A percentile compares a stretch with the other conserved stretches of the same genome.
These are phyloP conservation scores for Pichia cactophila DNA, from an alignment of 1,139 yeast species.

Conservation along the genomic window DNA sequence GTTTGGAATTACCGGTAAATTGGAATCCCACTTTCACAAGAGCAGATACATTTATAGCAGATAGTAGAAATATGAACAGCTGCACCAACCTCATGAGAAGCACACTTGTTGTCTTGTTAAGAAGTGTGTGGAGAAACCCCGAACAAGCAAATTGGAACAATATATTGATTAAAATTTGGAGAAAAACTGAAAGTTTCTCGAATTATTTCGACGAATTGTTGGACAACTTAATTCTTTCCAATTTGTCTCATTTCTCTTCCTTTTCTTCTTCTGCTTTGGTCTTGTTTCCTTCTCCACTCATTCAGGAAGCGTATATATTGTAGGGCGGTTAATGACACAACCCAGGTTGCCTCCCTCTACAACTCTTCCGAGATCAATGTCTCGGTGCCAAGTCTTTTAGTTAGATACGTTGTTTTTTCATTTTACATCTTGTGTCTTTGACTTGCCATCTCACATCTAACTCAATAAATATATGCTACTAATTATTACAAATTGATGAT, in stretches of 20 bases:
- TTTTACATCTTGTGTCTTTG: background rate
- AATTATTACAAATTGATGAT: background rate
- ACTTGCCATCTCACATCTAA: background rate
- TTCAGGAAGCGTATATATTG: constrained; percentile 30
- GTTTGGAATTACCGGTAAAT: background rate
- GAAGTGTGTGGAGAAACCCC: background rate
- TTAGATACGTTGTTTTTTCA: background rate
- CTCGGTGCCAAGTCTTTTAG: background rate
- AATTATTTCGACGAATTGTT: no score
- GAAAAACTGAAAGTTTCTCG: background rate
- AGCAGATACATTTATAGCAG: background rate
- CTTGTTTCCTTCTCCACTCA: constrained; percentile 25
- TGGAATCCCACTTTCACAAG: background rate
- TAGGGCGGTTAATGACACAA: constrained; percentile 29
- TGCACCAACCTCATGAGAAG: background rate
- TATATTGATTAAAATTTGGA: background rate
- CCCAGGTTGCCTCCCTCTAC: constrained; percentile 31
- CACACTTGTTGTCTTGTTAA: no score
- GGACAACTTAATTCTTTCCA: no score
- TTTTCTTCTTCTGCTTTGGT: background rate
- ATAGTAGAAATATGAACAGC: background rate
- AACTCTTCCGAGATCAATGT: constrained; percentile 26
- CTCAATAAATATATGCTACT: background rate
- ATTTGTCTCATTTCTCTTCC: background rate
- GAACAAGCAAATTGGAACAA: background rate